These are phyloP conservation scores for Cladosporium austrohemisphaericum DNA, from an alignment of 2,329 filamentous ascomycete species.

Conservation along the genomic window DNA sequence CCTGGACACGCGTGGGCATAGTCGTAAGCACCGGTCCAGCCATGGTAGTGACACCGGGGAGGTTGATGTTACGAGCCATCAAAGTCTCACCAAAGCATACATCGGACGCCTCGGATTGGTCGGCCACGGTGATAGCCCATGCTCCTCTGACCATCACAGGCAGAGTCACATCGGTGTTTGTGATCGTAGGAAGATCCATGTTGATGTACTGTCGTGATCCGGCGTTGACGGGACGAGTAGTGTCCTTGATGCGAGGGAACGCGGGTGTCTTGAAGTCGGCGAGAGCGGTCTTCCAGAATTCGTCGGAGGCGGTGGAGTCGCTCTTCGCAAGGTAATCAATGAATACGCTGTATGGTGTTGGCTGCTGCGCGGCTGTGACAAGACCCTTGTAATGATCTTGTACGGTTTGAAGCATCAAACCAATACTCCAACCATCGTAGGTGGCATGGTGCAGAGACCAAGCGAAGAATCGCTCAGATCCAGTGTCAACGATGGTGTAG, in stretches of 20 bases:
- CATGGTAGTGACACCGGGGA: constrained; percentile 10
- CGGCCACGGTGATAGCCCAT: constrained; percentile 10
- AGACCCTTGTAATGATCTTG: constrained; percentile 5
- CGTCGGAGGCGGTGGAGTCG: neutral
- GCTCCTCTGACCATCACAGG: constrained; percentile 12
- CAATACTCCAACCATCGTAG: constrained; percentile 11
- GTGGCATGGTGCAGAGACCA: constrained; percentile 11
- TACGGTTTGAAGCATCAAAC: constrained; percentile 3
- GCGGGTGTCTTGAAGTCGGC: constrained; percentile 10
- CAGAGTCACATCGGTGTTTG: constrained; percentile 3
- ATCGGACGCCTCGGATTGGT: constrained; percentile 6
- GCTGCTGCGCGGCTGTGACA: neutral
- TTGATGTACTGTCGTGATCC: constrained; percentile 6
- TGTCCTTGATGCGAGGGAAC: constrained; percentile 9
- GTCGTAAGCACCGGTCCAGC: constrained; percentile 36
- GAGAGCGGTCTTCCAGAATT: constrained; percentile 8
- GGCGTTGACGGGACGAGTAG: neutral
- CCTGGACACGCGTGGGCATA: constrained; percentile 31
- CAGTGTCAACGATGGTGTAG: constrained; percentile 6
- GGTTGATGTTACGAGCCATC: constrained; percentile 11
- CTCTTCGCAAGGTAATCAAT: constrained; percentile 6
- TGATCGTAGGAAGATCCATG: constrained; percentile 2
- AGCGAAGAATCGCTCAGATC: constrained; percentile 7
- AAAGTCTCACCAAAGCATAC: constrained; percentile 8
- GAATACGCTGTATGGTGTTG: constrained; percentile 4